phyloP scores from a whole-genome alignment of 208 protist genomes.

The Trypanosoma mega region DNA sequence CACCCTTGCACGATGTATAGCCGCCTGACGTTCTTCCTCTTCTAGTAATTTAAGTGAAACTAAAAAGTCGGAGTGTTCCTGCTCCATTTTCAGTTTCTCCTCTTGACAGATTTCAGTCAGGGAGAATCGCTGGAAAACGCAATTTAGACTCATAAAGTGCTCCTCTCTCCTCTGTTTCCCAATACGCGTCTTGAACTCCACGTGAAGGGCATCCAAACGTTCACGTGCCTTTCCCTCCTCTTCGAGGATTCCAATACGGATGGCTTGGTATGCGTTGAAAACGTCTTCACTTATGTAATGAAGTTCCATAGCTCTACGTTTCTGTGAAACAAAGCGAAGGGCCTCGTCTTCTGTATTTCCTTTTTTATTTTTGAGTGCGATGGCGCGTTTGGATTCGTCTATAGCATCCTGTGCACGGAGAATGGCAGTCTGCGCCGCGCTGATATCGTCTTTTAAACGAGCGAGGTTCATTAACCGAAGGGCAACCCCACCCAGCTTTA shows the following conservation, averaged over 20 bases:
- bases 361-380: background rate
- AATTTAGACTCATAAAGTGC: conserved; percentile 43
- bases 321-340: conserved; percentile 25
- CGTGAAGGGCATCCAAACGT: conserved; percentile 26
- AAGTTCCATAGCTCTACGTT: conserved; percentile 8
- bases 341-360: conserved; percentile 14
- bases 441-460: conserved; percentile 18
- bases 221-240: conserved; percentile 35
- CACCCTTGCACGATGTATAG: conserved; percentile 9
- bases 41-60: conserved; percentile 40
- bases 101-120: conserved; percentile 30
- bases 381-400: conserved; percentile 14
- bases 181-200: conserved; percentile 28
- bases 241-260: conserved; percentile 8
- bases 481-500: conserved; percentile 22
- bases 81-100: conserved; percentile 35
- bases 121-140: conserved; percentile 45
- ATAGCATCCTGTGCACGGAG: conserved; percentile 28
- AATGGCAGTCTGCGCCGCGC: conserved; percentile 18
- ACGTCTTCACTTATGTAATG: conserved; percentile 26
- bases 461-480: conserved; percentile 3
- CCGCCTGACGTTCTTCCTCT: conserved; percentile 33
- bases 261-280: conserved; percentile 25
- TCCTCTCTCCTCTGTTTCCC: conserved; percentile 29
- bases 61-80: conserved; percentile 47